Percentiles rank a stretch among this genome's conserved stretches.
Conservation (phyloP, 805 yeast genomes). For the Grigorovia humatica region DNA sequence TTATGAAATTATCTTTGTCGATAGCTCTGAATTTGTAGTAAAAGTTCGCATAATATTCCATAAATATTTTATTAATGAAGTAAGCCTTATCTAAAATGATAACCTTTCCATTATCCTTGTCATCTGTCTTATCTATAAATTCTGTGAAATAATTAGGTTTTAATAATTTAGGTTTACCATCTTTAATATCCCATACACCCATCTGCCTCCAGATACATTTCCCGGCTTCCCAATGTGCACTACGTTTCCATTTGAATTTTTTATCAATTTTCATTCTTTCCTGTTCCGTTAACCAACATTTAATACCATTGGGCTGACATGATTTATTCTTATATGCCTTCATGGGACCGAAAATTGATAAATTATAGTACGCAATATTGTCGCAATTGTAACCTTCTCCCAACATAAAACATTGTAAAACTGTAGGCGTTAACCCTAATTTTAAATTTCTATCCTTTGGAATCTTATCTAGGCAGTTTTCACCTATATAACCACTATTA, state of each 20-base stretch:
- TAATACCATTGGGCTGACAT: conserved; percentile 42
- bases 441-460: conserved; percentile 59
- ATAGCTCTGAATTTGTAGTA: conserved; percentile 39
- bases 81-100: conserved; percentile 35
- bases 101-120: not conserved
- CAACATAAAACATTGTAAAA: conserved; percentile 57
- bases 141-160: conserved; percentile 41
- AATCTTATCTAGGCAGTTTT: conserved; percentile 39
- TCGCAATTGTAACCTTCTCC: conserved; percentile 65
- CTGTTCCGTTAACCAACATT: conserved; percentile 55
- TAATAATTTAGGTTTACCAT: conserved; percentile 22
- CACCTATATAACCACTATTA: conserved; percentile 62
- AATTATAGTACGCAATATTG: conserved; percentile 57
- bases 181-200: conserved; percentile 56
- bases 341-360: conserved; percentile 68
- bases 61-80: conserved; percentile 56
- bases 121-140: not conserved
- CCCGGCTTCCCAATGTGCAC: conserved; percentile 56
- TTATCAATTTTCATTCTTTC: conserved; percentile 38
- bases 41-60: conserved; percentile 48
- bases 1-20: conserved; percentile 40
- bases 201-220: conserved; percentile 73
- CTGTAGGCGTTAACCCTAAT: conserved; percentile 76
- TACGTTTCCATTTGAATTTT: conserved; percentile 63
- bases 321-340: conserved; percentile 27